These are phyloP conservation scores for Lycium barbarum DNA, from an alignment of 257 asterid species.

Conservation along the genomic window DNA sequence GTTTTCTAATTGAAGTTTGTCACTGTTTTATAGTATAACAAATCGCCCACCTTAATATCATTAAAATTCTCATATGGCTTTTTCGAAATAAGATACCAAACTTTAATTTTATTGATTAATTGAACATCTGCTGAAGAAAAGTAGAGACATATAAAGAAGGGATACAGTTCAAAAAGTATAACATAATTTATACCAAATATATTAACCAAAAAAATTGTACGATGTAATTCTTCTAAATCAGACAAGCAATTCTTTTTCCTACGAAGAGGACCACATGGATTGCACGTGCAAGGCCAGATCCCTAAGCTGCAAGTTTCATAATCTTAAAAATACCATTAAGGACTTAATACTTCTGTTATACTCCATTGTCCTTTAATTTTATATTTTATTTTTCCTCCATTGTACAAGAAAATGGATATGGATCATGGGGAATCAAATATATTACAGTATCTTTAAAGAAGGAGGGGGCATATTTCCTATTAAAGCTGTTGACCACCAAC, in stretches of 20 bases:
- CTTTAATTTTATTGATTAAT: too few relatives aligned
- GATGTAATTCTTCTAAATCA: too few relatives aligned
- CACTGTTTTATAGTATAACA: too few relatives aligned
- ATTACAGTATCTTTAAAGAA: neutral
- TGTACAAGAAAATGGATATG: neutral
- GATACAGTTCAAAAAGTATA: too few relatives aligned
- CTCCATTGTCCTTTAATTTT: neutral
- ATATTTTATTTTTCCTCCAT: neutral
- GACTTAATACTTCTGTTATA: neutral
- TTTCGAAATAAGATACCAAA: too few relatives aligned
- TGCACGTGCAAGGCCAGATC: neutral
- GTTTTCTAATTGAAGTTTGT: too few relatives aligned
- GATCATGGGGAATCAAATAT: neutral
- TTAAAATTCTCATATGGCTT: too few relatives aligned
- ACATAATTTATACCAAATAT: too few relatives aligned
- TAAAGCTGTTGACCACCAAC: neutral
- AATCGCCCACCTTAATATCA: too few relatives aligned
- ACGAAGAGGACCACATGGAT: neutral
- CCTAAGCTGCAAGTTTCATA: neutral
- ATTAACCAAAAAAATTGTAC: too few relatives aligned
- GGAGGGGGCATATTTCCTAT: neutral
- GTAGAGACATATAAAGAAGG: too few relatives aligned
- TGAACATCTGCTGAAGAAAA: too few relatives aligned
- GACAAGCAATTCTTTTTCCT: neutral
- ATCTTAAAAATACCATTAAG: neutral